Evolutionary conservation across 73 alveolate genomes (phyloP).

Genomic region (Stentor roeselii): DNA sequence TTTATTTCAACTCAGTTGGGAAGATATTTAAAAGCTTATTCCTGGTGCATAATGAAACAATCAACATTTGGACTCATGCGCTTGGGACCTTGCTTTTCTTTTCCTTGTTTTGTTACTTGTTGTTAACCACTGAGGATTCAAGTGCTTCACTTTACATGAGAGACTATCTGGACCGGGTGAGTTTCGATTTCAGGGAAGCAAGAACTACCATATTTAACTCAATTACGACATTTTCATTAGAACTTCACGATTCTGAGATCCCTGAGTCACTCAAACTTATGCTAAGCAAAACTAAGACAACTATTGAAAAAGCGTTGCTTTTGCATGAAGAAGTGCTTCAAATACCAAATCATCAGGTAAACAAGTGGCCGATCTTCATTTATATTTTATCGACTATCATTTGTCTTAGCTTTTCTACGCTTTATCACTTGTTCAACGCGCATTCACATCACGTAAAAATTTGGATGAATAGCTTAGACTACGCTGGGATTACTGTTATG

Average conservation of each 20-base stretch:
- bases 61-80: slow-evolving; percentile 80
- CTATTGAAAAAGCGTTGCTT: too few relatives aligned
- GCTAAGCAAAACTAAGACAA: too few relatives aligned
- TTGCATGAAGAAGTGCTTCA: too few relatives aligned
- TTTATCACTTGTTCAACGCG: slow-evolving; percentile 72
- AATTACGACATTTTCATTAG: too few relatives aligned
- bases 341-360: too few relatives aligned
- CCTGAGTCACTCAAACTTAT: too few relatives aligned
- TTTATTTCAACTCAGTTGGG: slow-evolving; percentile 54
- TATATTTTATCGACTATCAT: slow-evolving; percentile 75
- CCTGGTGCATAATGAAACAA: slow-evolving; percentile 75
- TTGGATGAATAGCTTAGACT: slow-evolving; percentile 81
- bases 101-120: not conserved
- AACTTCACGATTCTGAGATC: too few relatives aligned
- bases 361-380: slow-evolving; percentile 89
- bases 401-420: slow-evolving; percentile 74
- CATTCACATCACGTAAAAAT: slow-evolving; percentile 49
- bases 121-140: too few relatives aligned
- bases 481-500: slow-evolving; percentile 87
- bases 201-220: too few relatives aligned
- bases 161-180: too few relatives aligned
- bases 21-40: slow-evolving; percentile 59
- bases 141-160: too few relatives aligned
- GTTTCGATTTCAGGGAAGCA: too few relatives aligned
- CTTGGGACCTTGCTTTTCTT: slow-evolving; percentile 47